phyloP scores from a whole-genome alignment of 495 filamentous ascomycete genomes.

The Aspergillus carlsbadensis region DNA sequence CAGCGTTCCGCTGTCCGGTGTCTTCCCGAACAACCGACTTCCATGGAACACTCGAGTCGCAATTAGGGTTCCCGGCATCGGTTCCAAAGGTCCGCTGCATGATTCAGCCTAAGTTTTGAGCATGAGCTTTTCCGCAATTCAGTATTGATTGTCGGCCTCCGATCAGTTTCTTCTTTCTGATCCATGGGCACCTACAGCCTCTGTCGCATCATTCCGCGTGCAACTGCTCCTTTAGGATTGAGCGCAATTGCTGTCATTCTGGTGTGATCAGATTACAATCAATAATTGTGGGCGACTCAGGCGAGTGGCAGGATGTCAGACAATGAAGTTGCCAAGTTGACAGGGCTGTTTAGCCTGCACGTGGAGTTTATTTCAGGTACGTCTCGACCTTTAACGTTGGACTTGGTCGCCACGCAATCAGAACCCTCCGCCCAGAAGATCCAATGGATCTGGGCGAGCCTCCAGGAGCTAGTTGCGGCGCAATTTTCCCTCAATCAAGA shows the following conservation, averaged over 20 bases:
- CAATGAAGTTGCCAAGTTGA: neutral
- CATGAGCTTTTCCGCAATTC: slow-evolving; percentile 17
- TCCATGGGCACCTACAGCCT: neutral
- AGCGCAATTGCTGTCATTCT: neutral
- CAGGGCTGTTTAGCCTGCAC: neutral
- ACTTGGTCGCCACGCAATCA: neutral
- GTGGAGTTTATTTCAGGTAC: neutral
- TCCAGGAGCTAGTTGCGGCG: neutral
- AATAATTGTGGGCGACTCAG: too few species aligned
- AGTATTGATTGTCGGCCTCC: slow-evolving; percentile 16
- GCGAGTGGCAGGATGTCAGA: too few species aligned
- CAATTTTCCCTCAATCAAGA: neutral
- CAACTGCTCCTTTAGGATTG: too few species aligned
- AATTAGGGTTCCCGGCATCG: slow-evolving; percentile 7
- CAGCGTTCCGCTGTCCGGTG: neutral
- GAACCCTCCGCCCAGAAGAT: neutral
- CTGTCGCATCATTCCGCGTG: neutral
- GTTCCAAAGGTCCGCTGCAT: neutral
- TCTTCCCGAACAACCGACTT: neutral
- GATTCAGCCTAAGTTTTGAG: neutral
- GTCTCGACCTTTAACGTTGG: neutral
- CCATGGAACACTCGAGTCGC: slow-evolving; percentile 1
- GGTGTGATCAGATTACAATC: too few species aligned
- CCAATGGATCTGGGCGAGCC: neutral
- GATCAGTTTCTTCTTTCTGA: neutral